Base-by-base conservation (phyloP, 805 yeast genomes). In the Debaryomyces tyrocola region DNA sequence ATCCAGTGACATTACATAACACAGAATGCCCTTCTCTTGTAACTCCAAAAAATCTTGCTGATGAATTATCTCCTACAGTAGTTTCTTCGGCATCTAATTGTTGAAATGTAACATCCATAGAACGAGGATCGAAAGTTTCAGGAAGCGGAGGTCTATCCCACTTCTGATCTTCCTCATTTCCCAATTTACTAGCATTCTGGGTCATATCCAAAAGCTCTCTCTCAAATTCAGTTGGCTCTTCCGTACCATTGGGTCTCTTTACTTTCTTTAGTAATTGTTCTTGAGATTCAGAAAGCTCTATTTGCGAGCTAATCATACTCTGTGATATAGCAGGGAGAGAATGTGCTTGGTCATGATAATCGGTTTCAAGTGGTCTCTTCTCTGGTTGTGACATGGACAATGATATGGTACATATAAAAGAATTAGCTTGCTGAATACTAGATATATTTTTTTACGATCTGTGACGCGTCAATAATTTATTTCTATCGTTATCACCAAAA, bases 11-110 rank as follows among this genome's bases (percentile, higher is more conserved):
- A 55, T 87, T 90, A 69, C 98, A 91, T 53, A 91, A 74, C 17
- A 94, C 88, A 0, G 97, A 87, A 59, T 90, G 73, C 4, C 99
- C 99, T 46, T 81, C 84, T 47, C 75, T 80, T 1, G 98, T 90
- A 34, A 95, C 90, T 47, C 99, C 99, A 65, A 91, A 94, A 59
- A 95, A 85, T 45, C 97, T 78, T 0, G 91, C 87, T 1, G 81
- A 76, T 0, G 86, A 79, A 20, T 78, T 73, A 12, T 81, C 83
- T 33, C 80, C 79, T 7, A 79, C 62, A 24, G 68, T 61, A 2
- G 87, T 79, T 58, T 94, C 99, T 58, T 94, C 98, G 1, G 96
- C 96, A 64, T 94, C 99, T 56, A 94, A 73, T 59, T 94, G 99
- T 65, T 94, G 98, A 63, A 91, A 91, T 0, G 78, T 74, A 21